Evolutionary conservation across 352 stramenopile species (phyloP).

Genomic region (Phytopythium boreale): DNA sequence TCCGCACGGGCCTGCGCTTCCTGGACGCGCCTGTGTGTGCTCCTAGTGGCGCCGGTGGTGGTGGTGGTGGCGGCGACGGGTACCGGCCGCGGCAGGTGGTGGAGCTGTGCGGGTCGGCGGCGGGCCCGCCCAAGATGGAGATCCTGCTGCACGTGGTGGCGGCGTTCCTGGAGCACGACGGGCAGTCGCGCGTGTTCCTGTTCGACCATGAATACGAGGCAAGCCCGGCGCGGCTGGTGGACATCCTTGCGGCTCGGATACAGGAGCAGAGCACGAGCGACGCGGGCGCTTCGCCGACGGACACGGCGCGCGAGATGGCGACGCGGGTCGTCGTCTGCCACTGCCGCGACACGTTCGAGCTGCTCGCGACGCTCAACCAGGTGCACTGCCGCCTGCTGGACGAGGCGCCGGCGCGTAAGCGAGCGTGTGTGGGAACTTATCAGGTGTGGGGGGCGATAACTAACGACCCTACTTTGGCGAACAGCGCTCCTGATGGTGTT

Average conservation of each 20-base stretch:
- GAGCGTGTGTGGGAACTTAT: too few species aligned
- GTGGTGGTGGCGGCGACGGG: slow-evolving; percentile 19
- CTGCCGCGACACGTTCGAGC: slow-evolving; percentile 70
- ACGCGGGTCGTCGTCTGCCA: slow-evolving; percentile 36
- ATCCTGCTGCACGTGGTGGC: slow-evolving; percentile 57
- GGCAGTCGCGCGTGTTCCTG: slow-evolving; percentile 46
- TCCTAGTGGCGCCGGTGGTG: background rate
- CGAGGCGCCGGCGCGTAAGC: slow-evolving; percentile 36
- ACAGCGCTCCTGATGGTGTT: slow-evolving; percentile 57
- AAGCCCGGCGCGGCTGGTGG: slow-evolving; percentile 22
- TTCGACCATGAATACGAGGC: slow-evolving; percentile 66
- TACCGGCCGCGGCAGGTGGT: slow-evolving; percentile 60
- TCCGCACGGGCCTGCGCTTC: slow-evolving; percentile 52
- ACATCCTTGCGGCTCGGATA: slow-evolving; percentile 13
- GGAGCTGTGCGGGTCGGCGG: slow-evolving; percentile 43
- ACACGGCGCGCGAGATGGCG: slow-evolving; percentile 22
- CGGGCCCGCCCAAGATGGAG: slow-evolving; percentile 32
- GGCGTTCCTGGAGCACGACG: slow-evolving; percentile 40
- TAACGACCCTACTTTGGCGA: background rate
- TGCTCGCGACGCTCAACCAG: slow-evolving; percentile 70
- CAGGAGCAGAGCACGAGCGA: slow-evolving; percentile 10
- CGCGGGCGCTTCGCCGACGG: slow-evolving; percentile 9
- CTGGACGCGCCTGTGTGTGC: slow-evolving; percentile 39
- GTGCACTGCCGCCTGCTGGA: slow-evolving; percentile 64
- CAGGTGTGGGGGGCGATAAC: too few species aligned